Evolutionary conservation across 169 alveolate species (phyloP).

Genomic region (Cystoisospora suis): DNA sequence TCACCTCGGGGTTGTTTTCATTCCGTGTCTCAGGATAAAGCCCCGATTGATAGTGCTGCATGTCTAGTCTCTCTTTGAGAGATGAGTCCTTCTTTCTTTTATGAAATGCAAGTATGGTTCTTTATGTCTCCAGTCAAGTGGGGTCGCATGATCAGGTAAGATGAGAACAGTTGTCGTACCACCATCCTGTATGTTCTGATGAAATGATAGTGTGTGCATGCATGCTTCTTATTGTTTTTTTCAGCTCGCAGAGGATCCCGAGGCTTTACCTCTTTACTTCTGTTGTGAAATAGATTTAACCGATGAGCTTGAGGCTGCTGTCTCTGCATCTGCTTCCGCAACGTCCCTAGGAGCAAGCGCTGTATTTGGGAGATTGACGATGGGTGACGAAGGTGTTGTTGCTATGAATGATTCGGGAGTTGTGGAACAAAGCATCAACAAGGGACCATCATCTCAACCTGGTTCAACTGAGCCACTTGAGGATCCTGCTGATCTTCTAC

Average conservation of each 20-base stretch:
- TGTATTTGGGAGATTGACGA: background rate
- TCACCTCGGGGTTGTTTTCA: too few relatives aligned
- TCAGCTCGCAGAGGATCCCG: background rate
- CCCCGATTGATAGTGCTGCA: too few relatives aligned
- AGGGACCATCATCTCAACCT: background rate
- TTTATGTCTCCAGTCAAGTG: too few relatives aligned
- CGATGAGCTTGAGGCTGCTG: conserved; percentile 8
- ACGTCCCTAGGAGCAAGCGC: background rate
- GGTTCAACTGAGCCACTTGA: background rate
- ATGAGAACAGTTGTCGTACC: too few relatives aligned
- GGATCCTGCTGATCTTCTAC: background rate
- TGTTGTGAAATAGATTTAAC: conserved; percentile 21
- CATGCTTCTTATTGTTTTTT: too few relatives aligned
- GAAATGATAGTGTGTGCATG: too few relatives aligned
- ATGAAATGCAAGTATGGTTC: too few relatives aligned
- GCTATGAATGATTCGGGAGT: background rate
- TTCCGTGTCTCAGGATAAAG: too few relatives aligned
- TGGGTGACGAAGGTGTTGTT: conserved; percentile 35
- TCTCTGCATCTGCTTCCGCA: conserved; percentile 22
- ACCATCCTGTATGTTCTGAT: too few relatives aligned
- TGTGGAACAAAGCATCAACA: background rate
- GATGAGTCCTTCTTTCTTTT: too few relatives aligned
- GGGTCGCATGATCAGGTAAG: too few relatives aligned
- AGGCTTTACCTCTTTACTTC: background rate
- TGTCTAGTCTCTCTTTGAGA: too few relatives aligned